A percentile compares a stretch with the other conserved stretches of the same genome.
Evolutionary conservation across 352 stramenopile species (phyloP).

Genomic region (Globisporangium lucens): DNA sequence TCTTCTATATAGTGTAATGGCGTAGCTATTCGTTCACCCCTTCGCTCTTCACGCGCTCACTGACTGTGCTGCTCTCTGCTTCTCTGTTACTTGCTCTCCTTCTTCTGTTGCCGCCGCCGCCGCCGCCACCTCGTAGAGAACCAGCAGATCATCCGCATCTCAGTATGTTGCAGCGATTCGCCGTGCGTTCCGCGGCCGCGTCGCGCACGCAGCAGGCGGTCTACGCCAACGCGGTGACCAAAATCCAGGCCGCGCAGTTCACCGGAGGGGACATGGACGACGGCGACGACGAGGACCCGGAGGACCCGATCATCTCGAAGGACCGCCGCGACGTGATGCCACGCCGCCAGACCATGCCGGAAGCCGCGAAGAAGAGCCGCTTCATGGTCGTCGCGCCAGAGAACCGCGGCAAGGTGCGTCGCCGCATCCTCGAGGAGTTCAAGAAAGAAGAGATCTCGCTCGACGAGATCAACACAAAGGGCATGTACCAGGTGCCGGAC

Average conservation of each 20-base stretch:
- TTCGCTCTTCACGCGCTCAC: background rate
- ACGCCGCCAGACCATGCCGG: slow-evolving; percentile 70
- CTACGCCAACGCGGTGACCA: slow-evolving; percentile 13
- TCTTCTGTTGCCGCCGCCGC: background rate
- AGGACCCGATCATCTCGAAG: slow-evolving; percentile 74
- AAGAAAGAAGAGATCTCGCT: slow-evolving; percentile 69
- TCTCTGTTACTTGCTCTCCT: background rate
- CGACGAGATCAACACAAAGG: slow-evolving; percentile 42
- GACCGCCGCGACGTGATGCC: slow-evolving; percentile 49
- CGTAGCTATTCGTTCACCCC: background rate
- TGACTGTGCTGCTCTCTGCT: background rate
- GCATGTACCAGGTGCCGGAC: slow-evolving; percentile 55
- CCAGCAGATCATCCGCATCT: background rate
- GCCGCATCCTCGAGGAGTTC: slow-evolving; percentile 76
- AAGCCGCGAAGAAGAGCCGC: slow-evolving; percentile 69
- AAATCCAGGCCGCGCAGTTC: slow-evolving; percentile 43
- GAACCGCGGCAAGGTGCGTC: slow-evolving; percentile 74
- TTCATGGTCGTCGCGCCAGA: slow-evolving; percentile 72
- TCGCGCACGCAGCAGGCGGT: slow-evolving; percentile 25
- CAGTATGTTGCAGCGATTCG: slow-evolving; percentile 65
- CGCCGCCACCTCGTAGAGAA: background rate
- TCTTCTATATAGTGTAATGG: background rate
- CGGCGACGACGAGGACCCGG: slow-evolving; percentile 62
- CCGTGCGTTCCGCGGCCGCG: slow-evolving; percentile 32
- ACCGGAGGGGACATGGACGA: slow-evolving; percentile 53